Evolutionary conservation across 2,329 filamentous ascomycete species (phyloP), one percentile per base, ranked within the genome.

Genomic region (Ophiostoma sp.): DNA sequence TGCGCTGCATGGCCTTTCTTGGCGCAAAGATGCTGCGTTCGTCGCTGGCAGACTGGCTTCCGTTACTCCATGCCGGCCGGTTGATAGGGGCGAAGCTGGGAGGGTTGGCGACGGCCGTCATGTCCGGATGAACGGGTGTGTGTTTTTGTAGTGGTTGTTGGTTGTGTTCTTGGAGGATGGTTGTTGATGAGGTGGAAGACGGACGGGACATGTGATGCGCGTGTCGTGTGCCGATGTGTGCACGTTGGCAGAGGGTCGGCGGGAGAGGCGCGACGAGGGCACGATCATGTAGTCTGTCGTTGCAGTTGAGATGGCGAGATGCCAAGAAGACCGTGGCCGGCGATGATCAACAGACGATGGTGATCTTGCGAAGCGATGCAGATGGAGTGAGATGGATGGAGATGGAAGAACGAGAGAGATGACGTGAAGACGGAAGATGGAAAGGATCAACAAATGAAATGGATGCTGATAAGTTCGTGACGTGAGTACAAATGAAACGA

Each of bases 1-100:
- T 90, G 79, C 94, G 89, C 79, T 94, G 92, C 72, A 93, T 85
- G 77, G 86, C 89, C 82, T 97, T 97, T 76, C 93, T 92, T 77
- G 92, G 91, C 86, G 92, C 90, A 79, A 96, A 92, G 87, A 96
- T 94, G 79, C 90, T 90, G 81, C 90, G 88, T 74, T 90, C 88
- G 80, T 96, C 69, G 82, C 86, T 83, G 76, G 81, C 80, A 71
- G 79, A 76, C 76, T 83, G 81, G 72, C 79, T 78, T 75, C 83
- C 83, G 80, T 84, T 88, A 78, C 85, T 83, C 87, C 87, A 90
- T 89, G 82, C 83, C 83, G 86, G 83, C 79, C 87, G 84, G 77
- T 86, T 88, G 77, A 87, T 84, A 77, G 86, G 86, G 77, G 85
- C 81, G 77, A 90, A 88, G 78, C 83, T 86, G 78, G 86, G 86